phyloP scores from a whole-genome alignment of 805 yeast genomes.

The Debaryomyces maramus region DNA sequence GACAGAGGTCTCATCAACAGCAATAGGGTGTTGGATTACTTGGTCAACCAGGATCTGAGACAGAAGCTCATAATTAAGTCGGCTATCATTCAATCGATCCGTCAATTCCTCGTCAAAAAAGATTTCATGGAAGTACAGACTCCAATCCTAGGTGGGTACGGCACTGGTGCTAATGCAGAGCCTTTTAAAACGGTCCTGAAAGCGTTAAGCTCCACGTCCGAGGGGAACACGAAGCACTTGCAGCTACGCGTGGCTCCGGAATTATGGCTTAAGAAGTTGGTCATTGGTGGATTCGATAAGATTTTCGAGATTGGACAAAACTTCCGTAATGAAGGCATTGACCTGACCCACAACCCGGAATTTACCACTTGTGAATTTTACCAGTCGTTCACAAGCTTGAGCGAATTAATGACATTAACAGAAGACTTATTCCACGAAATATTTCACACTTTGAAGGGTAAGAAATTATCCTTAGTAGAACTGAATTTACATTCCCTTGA shows the following conservation, averaged over 20 bases:
- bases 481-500: conserved; percentile 16
- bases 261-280: conserved; percentile 82
- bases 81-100: conserved; percentile 51
- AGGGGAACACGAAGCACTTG: conserved; percentile 33
- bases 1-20: conserved; percentile 58
- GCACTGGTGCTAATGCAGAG: conserved; percentile 91
- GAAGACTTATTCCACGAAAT: conserved; percentile 54
- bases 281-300: conserved; percentile 81
- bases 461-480: conserved; percentile 14
- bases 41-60: conserved; percentile 55
- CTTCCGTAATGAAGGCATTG: conserved; percentile 92
- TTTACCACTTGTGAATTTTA: conserved; percentile 90
- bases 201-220: conserved; percentile 25
- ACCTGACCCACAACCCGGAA: conserved; percentile 91
- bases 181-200: conserved; percentile 66
- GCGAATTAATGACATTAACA: conserved; percentile 64
- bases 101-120: conserved; percentile 53
- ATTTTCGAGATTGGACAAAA: conserved; percentile 84
- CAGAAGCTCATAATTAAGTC: conserved; percentile 53
- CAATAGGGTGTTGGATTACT: conserved; percentile 72
- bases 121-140: conserved; percentile 85
- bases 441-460: conserved; percentile 17
- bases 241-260: conserved; percentile 92
- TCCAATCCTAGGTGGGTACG: conserved; percentile 70
- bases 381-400: conserved; percentile 65